These are phyloP conservation scores for Talaromyces sp. DNA, from an alignment of 2,329 filamentous ascomycete species.

Conservation along the genomic window DNA sequence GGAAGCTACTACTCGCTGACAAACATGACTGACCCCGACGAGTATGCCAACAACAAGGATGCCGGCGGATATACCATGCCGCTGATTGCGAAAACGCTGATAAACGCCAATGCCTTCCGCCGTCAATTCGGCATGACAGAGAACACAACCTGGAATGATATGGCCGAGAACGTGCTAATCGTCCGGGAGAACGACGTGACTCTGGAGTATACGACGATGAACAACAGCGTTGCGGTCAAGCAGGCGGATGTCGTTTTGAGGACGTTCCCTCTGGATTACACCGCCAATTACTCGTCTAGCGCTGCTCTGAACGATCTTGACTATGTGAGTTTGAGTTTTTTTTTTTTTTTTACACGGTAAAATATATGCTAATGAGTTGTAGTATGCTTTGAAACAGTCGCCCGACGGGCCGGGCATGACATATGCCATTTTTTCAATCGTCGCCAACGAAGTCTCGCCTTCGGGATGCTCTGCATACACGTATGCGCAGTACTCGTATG, in stretches of 20 bases:
- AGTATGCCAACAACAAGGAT: slow-evolving; percentile 62
- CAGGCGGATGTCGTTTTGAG: slow-evolving; percentile 65
- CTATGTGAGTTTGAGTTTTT: slow-evolving; percentile 41
- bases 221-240: slow-evolving; percentile 60
- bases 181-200: slow-evolving; percentile 56
- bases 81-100: slow-evolving; percentile 51
- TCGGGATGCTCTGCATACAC: slow-evolving; percentile 65
- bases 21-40: slow-evolving; percentile 69
- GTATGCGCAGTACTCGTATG: slow-evolving; percentile 57
- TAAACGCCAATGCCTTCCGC: slow-evolving; percentile 53
- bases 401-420: slow-evolving; percentile 67
- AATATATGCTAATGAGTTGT: slow-evolving; percentile 7
- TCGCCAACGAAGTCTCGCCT: slow-evolving; percentile 58
- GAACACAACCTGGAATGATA: slow-evolving; percentile 55
- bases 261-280: slow-evolving; percentile 59
- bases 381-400: slow-evolving; percentile 64
- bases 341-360: no score
- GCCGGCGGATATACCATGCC: slow-evolving; percentile 66
- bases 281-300: slow-evolving; percentile 46
- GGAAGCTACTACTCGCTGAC: slow-evolving; percentile 47
- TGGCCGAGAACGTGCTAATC: slow-evolving; percentile 51
- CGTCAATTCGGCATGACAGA: slow-evolving; percentile 47
- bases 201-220: slow-evolving; percentile 61
- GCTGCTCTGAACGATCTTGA: slow-evolving; percentile 54
- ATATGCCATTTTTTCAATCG: slow-evolving; percentile 63